Evolutionary conservation across 208 protist species (phyloP).

Genomic region (Wallacemonas sp.): DNA sequence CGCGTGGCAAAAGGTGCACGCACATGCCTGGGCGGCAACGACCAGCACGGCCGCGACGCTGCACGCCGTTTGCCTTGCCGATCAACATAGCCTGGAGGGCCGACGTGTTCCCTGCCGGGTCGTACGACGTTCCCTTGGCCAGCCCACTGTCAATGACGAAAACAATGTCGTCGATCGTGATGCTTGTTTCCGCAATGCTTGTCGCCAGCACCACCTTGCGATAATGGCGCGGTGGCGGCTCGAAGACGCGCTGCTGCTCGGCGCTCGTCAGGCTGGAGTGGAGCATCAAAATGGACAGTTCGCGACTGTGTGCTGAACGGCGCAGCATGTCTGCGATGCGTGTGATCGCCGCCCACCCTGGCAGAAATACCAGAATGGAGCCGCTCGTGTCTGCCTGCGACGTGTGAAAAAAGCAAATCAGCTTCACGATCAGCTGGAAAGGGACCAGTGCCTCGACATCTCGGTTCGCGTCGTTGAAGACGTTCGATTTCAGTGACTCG

Average conservation of each 20-base stretch:
- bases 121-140: conserved; percentile 91
- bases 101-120: conserved; percentile 75
- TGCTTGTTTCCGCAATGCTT: conserved; percentile 97
- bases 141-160: conserved; percentile 96
- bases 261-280: conserved; percentile 90
- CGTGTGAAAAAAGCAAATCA: conserved; percentile 65
- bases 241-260: conserved; percentile 93
- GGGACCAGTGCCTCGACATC: conserved; percentile 70
- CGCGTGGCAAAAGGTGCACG: conserved; percentile 75
- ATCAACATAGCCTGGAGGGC: conserved; percentile 78
- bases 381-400: conserved; percentile 40
- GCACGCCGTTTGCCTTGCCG: conserved; percentile 82
- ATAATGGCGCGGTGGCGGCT: conserved; percentile 61
- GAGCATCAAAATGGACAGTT: conserved; percentile 86
- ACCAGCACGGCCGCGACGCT: conserved; percentile 92
- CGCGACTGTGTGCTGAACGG: conserved; percentile 32
- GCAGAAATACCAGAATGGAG: conserved; percentile 90
- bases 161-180: conserved; percentile 96
- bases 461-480: conserved; percentile 52
- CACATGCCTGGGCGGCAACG: conserved; percentile 86
- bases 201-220: conserved; percentile 96
- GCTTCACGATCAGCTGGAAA: conserved; percentile 65
- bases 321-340: conserved; percentile 55
- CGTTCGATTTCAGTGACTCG: conserved; percentile 61
- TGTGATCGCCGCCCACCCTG: conserved; percentile 90